Base-by-base conservation (phyloP, 768 basidiomycete genomes). In the Kwoniella bestiolae region DNA sequence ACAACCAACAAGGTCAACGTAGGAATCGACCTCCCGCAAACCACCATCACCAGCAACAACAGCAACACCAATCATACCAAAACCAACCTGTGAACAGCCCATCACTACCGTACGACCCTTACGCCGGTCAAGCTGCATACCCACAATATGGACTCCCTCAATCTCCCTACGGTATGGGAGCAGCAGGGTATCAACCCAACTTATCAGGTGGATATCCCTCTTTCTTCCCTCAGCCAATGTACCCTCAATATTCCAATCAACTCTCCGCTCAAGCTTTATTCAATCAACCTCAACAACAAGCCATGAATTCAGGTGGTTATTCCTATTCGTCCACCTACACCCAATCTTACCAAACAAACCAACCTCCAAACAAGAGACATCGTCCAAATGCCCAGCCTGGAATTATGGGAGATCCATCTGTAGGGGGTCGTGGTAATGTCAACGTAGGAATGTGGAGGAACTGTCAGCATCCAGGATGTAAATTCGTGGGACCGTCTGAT, bases 401-500 rank as follows among this genome's bases (percentile, higher is more conserved):
- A 14, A 41, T n/a, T n/a, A 18, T 38, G 38, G 38, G 2, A 38
- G 38, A 12, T 11, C 3, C 7, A 38, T 11, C 18, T 11, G 38
- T 14, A 38, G 38, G 11, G n/a, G 35, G 35, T 38, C 9, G 35
- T 38, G n/a, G n/a, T n/a, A 6, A 31, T 49, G 32, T 31, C 8
- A 25, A 34, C 18, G 49, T 21, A 11, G 26, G 63, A 56, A 52
- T 70, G 11, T 80, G 79, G 79, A 61, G 79, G 47, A 79, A 78
- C 51, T 82, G 81, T 66, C 66, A 65, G 1, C 38, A 75, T 25
- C 65, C 71, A 1, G 79, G 72, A 7, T 82, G 81, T 60, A 66
- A 66, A 23, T 82, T 79, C 34, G 75, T 79, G 2, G 81, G 81
- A 26, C 51, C 73, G 5, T 73, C 71, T 14, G 74, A 76, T 23